These are phyloP conservation scores for Diplodia mutila DNA, from an alignment of 2,329 filamentous ascomycete genomes.

Conservation along the genomic window DNA sequence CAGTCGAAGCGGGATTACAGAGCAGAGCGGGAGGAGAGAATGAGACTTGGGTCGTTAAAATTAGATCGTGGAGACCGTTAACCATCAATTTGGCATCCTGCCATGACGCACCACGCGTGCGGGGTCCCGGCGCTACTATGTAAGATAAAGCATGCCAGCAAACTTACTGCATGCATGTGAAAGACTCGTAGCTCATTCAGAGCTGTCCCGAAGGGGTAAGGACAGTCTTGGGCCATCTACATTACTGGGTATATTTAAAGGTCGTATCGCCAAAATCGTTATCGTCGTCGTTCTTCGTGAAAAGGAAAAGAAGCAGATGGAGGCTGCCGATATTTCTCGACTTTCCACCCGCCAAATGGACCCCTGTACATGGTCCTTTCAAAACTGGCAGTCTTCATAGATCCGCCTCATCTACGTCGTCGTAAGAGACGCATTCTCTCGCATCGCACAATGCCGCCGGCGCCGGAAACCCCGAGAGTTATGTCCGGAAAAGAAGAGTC, in stretches of 20 bases:
- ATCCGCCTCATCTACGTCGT: background rate
- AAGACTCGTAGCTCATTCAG: slow-evolving; percentile 3
- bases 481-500: background rate
- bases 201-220: slow-evolving; percentile 10
- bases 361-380: slow-evolving; percentile 10
- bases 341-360: background rate
- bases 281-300: slow-evolving; percentile 11
- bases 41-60: too few species aligned
- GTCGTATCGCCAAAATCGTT: slow-evolving; percentile 6
- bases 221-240: slow-evolving; percentile 14
- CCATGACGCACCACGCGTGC: background rate
- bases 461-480: background rate
- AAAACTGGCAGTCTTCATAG: background rate
- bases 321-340: background rate
- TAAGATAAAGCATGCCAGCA: slow-evolving; percentile 1
- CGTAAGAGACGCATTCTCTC: background rate
- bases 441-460: slow-evolving; percentile 11
- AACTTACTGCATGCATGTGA: slow-evolving; percentile 5
- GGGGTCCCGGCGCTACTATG: background rate
- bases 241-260: slow-evolving; percentile 23
- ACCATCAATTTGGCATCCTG: background rate
- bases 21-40: too few species aligned
- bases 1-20: too few species aligned
- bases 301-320: background rate
- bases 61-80: background rate